Percentiles rank a stretch among this genome's conserved stretches.
phyloP scores from a whole-genome alignment of 352 stramenopile genomes.

The Globisporangium paddicum region DNA sequence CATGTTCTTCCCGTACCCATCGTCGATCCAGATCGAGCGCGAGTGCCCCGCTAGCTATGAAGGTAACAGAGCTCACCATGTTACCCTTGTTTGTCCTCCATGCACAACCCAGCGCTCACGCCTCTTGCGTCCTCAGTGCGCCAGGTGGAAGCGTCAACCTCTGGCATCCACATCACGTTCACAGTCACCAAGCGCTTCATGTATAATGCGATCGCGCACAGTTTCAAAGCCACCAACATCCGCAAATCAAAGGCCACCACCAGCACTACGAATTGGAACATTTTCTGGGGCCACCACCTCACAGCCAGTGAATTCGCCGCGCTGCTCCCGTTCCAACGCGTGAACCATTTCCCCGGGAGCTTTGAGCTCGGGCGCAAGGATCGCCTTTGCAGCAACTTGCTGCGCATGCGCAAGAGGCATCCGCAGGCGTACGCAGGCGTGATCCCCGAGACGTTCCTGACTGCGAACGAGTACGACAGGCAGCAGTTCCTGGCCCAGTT shows the following conservation, averaged over 20 bases:
- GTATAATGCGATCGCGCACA: conserved; percentile 69
- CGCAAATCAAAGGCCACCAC: conserved; percentile 12
- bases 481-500: conserved; percentile 58
- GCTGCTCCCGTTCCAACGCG: conserved; percentile 46
- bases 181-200: conserved; percentile 66
- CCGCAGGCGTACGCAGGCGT: conserved; percentile 35
- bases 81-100: neutral
- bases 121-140: conserved; percentile 21
- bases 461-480: conserved; percentile 59
- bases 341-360: conserved; percentile 78
- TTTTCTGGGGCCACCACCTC: conserved; percentile 73
- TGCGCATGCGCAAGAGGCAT: conserved; percentile 66
- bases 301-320: conserved; percentile 35
- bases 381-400: conserved; percentile 45
- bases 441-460: conserved; percentile 76
- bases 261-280: conserved; percentile 40
- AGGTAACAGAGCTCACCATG: conserved; percentile 22
- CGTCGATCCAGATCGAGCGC: conserved; percentile 32
- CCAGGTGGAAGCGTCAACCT: conserved; percentile 16
- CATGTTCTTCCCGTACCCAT: conserved; percentile 64
- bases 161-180: conserved; percentile 38
- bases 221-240: conserved; percentile 34
- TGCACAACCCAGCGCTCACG: neutral
- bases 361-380: conserved; percentile 80
- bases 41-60: conserved; percentile 52